Percentiles rank a stretch among this genome's conserved stretches.
Conservation (phyloP, 2,329 filamentous ascomycete species). For the Macrophomina phaseolina region DNA sequence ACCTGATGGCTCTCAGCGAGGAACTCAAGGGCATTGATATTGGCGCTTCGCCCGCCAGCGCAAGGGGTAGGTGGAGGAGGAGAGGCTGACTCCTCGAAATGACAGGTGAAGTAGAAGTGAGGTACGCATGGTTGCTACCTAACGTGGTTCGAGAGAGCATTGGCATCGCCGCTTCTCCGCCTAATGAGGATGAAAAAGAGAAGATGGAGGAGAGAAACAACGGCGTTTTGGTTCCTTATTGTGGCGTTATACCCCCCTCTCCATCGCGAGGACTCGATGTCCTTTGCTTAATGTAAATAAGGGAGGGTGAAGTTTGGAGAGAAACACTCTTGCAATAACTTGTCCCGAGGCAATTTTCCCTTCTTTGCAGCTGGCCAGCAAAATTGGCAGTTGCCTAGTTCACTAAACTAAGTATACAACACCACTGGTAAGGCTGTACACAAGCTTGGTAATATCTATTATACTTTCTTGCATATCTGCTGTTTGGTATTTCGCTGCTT, state of each 20-base stretch:
- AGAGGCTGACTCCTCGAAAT: conserved; percentile 13
- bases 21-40: conserved; percentile 67
- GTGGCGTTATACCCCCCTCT: conserved; percentile 18
- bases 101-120: not conserved
- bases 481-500: not conserved
- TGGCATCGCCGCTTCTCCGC: not conserved
- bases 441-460: conserved; percentile 20
- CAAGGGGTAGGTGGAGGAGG: conserved; percentile 19
- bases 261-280: not conserved
- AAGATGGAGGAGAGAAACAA: conserved; percentile 3
- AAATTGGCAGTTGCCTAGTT: not conserved
- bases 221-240: conserved; percentile 17
- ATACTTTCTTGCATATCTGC: conserved; percentile 4
- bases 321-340: not conserved
- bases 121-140: conserved; percentile 14
- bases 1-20: conserved; percentile 67
- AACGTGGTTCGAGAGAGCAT: not conserved
- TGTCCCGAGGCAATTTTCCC: not conserved
- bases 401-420: not conserved
- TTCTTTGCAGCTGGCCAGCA: not conserved
- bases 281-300: conserved; percentile 23
- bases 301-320: not conserved
- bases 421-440: conserved; percentile 1
- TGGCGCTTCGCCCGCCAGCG: conserved; percentile 35
- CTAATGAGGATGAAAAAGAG: conserved; percentile 16